A percentile compares a stretch with the other conserved stretches of the same genome.
Conservation (phyloP, 352 stramenopile genomes). For the Globisporangium camurandrum region DNA sequence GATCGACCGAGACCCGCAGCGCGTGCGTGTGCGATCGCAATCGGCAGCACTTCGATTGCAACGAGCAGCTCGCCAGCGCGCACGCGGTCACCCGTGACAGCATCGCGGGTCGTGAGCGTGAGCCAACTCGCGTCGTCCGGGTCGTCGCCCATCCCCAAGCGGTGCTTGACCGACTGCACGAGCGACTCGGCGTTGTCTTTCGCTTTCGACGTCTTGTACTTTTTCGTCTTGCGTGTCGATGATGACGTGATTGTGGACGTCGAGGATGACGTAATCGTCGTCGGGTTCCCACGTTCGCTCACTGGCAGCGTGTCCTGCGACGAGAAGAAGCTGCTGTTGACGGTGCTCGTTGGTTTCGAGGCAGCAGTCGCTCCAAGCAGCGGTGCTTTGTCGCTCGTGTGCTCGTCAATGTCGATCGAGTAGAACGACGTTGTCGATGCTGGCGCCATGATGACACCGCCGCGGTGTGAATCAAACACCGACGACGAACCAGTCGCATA, state of each 20-base stretch:
- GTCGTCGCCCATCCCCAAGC: conserved; percentile 73
- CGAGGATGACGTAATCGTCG: neutral
- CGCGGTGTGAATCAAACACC: conserved; percentile 7
- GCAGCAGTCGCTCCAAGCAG: conserved; percentile 2
- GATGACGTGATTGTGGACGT: neutral
- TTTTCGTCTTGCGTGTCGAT: conserved; percentile 8
- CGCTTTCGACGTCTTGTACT: conserved; percentile 20
- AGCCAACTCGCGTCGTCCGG: conserved; percentile 70
- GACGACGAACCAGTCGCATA: conserved; percentile 16
- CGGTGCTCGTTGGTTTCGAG: neutral
- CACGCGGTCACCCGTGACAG: conserved; percentile 44
- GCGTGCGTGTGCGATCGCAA: conserved; percentile 41
- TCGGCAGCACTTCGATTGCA: conserved; percentile 68
- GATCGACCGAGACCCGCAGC: conserved; percentile 64
- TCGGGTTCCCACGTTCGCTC: conserved; percentile 1
- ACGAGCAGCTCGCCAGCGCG: conserved; percentile 57
- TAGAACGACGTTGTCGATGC: conserved; percentile 7
- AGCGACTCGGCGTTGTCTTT: conserved; percentile 62
- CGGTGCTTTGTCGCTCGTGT: conserved; percentile 12
- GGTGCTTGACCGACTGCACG: conserved; percentile 65
- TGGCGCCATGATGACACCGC: neutral
- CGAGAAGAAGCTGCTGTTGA: conserved; percentile 10
- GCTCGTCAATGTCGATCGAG: conserved; percentile 15
- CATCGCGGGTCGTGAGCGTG: conserved; percentile 63
- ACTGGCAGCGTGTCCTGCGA: conserved; percentile 6